phyloP scores from a whole-genome alignment of 768 basidiomycete genomes.

The Tricholoma matsutake region DNA sequence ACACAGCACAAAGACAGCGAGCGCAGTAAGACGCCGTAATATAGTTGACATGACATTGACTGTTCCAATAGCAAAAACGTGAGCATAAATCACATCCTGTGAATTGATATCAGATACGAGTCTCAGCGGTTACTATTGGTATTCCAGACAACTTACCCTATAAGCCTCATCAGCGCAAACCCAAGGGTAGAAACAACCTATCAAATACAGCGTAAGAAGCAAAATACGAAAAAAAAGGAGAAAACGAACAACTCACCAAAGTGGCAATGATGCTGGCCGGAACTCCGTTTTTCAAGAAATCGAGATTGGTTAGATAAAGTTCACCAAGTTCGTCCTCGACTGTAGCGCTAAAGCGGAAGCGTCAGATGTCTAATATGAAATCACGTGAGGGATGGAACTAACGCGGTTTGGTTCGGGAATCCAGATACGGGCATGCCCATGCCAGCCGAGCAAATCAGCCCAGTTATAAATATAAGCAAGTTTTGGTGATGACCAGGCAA shows the following conservation, averaged over 20 bases:
- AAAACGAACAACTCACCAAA: slow-evolving; percentile 45
- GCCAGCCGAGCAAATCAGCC: slow-evolving; percentile 87
- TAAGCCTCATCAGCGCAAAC: slow-evolving; percentile 67
- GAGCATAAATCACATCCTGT: not conserved
- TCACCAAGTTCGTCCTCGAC: slow-evolving; percentile 95
- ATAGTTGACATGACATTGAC: not conserved
- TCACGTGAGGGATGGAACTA: slow-evolving; percentile 32
- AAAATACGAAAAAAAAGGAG: slow-evolving; percentile 1
- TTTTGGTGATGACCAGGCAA: slow-evolving; percentile 69
- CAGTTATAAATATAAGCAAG: slow-evolving; percentile 91
- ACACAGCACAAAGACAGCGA: not conserved
- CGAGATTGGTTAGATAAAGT: slow-evolving; percentile 77
- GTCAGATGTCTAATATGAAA: not conserved
- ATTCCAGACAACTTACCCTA: slow-evolving; percentile 51
- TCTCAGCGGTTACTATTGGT: not conserved
- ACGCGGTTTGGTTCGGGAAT: slow-evolving; percentile 99
- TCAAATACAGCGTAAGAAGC: slow-evolving; percentile 7
- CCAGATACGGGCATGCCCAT: slow-evolving; percentile 99
- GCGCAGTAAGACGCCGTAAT: not conserved
- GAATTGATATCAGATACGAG: not conserved
- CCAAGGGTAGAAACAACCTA: slow-evolving; percentile 88
- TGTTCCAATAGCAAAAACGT: not conserved
- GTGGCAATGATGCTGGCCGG: slow-evolving; percentile 92
- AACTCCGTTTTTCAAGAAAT: slow-evolving; percentile 92
- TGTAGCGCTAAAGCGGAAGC: slow-evolving; percentile 57